Percentiles rank a stretch among this genome's conserved stretches.
These are phyloP conservation scores for Neopestalotiopsis sp. DNA, from an alignment of 2,329 filamentous ascomycete species.

Conservation along the genomic window DNA sequence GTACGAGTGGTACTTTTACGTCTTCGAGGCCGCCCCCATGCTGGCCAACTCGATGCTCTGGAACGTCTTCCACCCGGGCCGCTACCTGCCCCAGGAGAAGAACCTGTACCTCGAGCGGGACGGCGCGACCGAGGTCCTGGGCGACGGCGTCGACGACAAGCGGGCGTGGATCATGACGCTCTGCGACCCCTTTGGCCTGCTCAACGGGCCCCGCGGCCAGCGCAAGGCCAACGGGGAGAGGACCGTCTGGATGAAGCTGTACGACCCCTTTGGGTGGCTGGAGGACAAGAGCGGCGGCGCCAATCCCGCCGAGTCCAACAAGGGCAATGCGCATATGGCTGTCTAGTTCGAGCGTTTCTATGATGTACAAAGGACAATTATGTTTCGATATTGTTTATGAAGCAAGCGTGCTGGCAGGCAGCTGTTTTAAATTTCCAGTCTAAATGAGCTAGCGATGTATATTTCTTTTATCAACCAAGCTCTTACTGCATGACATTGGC, in stretches of 20 bases:
- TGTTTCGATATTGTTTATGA: neutral
- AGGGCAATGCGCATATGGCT: neutral
- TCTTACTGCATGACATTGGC: no score
- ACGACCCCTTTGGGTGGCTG: neutral
- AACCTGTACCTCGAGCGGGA: conserved; percentile 46
- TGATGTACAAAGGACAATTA: neutral
- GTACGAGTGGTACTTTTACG: conserved; percentile 52
- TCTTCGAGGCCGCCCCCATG: conserved; percentile 50
- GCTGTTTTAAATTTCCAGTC: neutral
- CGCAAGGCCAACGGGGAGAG: neutral
- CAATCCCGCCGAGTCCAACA: neutral
- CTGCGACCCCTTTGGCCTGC: neutral
- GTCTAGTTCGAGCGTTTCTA: neutral
- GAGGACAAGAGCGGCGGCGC: neutral
- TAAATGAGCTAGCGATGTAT: no score
- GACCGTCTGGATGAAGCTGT: neutral
- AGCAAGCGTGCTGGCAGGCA: neutral
- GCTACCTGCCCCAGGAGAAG: conserved; percentile 42
- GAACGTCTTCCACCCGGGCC: conserved; percentile 48
- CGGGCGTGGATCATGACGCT: conserved; percentile 8
- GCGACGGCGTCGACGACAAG: neutral
- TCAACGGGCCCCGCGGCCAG: neutral
- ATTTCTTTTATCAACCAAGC: no score
- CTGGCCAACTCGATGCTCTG: conserved; percentile 46
- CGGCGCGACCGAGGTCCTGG: conserved; percentile 33